phyloP scores from a whole-genome alignment of 1,284 basidiomycete genomes.

The Sporisorium sorghi region DNA sequence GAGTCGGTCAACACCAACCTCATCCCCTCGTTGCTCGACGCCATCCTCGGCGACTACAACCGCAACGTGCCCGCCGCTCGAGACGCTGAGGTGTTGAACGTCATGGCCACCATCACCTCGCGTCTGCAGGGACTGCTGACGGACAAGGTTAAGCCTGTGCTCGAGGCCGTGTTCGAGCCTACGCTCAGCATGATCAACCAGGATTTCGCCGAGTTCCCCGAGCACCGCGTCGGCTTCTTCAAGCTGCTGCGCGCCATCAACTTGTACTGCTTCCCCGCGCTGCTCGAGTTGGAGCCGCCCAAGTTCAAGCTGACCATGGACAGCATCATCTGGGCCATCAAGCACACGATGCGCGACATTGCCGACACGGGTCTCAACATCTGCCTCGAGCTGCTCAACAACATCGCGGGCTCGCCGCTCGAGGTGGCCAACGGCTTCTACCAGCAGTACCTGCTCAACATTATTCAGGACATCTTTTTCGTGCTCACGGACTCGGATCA shows the following conservation, averaged over 20 bases:
- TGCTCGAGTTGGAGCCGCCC: slow-evolving; percentile 85
- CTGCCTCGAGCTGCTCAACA: slow-evolving; percentile 93
- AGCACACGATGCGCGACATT: slow-evolving; percentile 99
- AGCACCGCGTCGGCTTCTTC: slow-evolving; percentile 98
- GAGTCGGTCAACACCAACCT: slow-evolving; percentile 90
- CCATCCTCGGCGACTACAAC: slow-evolving; percentile 95
- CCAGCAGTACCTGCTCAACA: slow-evolving; percentile 90
- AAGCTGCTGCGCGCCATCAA: slow-evolving; percentile 94
- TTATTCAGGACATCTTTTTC: slow-evolving; percentile 96
- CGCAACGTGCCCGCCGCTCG: slow-evolving; percentile 92
- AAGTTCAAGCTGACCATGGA: slow-evolving; percentile 99
- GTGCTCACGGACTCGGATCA: slow-evolving; percentile 98
- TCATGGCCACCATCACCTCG: slow-evolving; percentile 93
- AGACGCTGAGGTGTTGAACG: slow-evolving; percentile 96
- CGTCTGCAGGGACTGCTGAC: slow-evolving; percentile 74
- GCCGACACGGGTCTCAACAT: slow-evolving; percentile 87
- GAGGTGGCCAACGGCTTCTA: slow-evolving; percentile 84
- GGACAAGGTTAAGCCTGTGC: slow-evolving; percentile 93
- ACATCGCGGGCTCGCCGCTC: slow-evolving; percentile 86
- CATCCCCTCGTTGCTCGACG: slow-evolving; percentile 94
- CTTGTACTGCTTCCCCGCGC: slow-evolving; percentile 93
- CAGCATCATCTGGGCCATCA: slow-evolving; percentile 98
- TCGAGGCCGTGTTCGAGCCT: slow-evolving; percentile 97
- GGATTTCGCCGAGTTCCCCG: slow-evolving; percentile 96
- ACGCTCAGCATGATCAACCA: slow-evolving; percentile 99